phyloP scores from a whole-genome alignment of 345 rosid genomes.

The Litchi chinensis region DNA sequence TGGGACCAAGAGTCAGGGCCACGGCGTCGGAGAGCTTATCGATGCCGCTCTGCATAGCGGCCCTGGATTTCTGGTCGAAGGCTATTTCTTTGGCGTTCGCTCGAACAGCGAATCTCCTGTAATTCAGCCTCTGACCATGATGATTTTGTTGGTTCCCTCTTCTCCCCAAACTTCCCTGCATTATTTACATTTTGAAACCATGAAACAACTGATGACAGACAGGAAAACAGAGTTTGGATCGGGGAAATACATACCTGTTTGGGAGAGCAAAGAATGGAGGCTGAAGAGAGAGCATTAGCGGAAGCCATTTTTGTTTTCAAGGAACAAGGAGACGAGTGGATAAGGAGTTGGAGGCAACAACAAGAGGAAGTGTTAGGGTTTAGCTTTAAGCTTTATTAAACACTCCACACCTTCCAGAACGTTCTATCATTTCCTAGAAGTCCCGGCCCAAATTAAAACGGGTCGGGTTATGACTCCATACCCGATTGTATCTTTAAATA shows the following conservation, averaged over 20 bases:
- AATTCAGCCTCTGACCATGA: constrained; percentile 55
- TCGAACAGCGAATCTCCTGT: constrained; percentile 65
- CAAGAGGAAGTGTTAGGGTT: constrained; percentile 45
- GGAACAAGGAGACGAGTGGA: constrained; percentile 21
- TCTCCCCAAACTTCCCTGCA: constrained; percentile 53
- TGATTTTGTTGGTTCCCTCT: constrained; percentile 49
- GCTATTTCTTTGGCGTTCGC: constrained; percentile 87
- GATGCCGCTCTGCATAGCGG: constrained; percentile 86
- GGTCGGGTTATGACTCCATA: no score
- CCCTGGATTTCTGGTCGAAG: constrained; percentile 81
- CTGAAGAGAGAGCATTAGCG: constrained; percentile 70
- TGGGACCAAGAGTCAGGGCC: constrained; percentile 94
- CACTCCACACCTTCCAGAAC: constrained; percentile 56
- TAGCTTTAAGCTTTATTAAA: constrained; percentile 39
- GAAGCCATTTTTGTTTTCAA: constrained; percentile 55
- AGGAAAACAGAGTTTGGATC: neutral
- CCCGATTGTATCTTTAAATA: no score
- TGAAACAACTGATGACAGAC: neutral
- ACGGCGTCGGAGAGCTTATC: constrained; percentile 97
- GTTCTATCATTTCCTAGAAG: constrained; percentile 38
- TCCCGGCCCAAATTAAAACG: no score
- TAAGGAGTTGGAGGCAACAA: constrained; percentile 28
- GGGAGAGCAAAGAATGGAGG: constrained; percentile 69
- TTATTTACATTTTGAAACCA: neutral
- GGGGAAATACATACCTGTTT: constrained; percentile 49